Base-by-base conservation (phyloP, 805 yeast species). In the Ogataea chonburiensis region DNA sequence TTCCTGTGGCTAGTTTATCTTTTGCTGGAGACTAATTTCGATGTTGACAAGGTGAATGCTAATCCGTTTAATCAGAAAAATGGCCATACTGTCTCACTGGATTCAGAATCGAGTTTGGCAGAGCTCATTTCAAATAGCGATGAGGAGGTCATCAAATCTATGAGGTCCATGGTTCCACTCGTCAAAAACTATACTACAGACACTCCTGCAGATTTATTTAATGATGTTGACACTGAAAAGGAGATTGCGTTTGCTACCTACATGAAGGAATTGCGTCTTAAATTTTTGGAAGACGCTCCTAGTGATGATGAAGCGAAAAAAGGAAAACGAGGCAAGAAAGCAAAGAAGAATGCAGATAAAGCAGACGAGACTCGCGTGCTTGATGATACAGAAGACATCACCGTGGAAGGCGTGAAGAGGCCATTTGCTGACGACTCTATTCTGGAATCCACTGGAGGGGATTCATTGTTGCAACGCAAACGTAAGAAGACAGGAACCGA, bases 1-100 rank as follows among this genome's bases (percentile, higher is more conserved):
- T 79, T 91, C 45, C 59, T 91, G 42, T 91, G 97, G 97, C 63
- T 91, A 23, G 52, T 86, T 27, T 89, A 86, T 48, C 73, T 86
- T 2, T 86, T 82, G 52, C 64, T 84, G 45, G 96, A 91, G 54
- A 84, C 96, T 0, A 71, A 74, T 40, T 67, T 85, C 44, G 56
- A 71, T 1, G 64, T 68, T 1, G 78, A 70, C 17, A 75, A 73
- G 38, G 49, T 61, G 18, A 26, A 49, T 22, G 14, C 24, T 1
- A 63, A 63, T 39, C 67, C 67, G 5, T 63, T 61, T 38, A 60
- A 60, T 34, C 37, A 38, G 3, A 10, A 15, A 7, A 33, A 28
- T 5, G 34, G 27, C 28, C 6, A 19, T 13, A 23, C 29, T 2
- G 29, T 33, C n/a, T 22, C 38, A 6, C 35, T 52, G 21, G 33